phyloP scores from a whole-genome alignment of 2,329 filamentous ascomycete genomes.

The Fusarium caatingaense region DNA sequence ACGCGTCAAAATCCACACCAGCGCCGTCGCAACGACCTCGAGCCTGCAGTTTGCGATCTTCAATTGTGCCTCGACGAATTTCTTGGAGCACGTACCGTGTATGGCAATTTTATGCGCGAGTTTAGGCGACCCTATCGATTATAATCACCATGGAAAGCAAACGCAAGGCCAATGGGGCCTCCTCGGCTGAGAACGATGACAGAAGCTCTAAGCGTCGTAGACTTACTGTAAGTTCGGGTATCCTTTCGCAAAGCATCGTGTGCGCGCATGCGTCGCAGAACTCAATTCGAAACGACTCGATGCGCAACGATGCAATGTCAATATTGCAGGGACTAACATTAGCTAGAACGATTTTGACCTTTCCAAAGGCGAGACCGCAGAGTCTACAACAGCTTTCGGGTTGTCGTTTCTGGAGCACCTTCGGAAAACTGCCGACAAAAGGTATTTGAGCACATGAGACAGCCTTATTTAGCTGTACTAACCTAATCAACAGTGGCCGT shows the following conservation, averaged over 20 bases:
- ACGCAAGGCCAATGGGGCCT: slow-evolving; percentile 64
- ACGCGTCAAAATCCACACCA: slow-evolving; percentile 48
- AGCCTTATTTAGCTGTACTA: slow-evolving; percentile 28
- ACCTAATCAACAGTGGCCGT: slow-evolving; percentile 68
- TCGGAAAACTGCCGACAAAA: slow-evolving; percentile 82
- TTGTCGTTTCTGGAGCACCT: slow-evolving; percentile 80
- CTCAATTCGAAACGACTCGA: background rate
- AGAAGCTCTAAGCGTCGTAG: slow-evolving; percentile 67
- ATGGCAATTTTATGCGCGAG: slow-evolving; percentile 45
- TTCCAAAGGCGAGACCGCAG: slow-evolving; percentile 68
- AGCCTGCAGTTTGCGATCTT: slow-evolving; percentile 33
- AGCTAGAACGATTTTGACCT: slow-evolving; percentile 59
- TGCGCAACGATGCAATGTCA: background rate
- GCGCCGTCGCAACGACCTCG: slow-evolving; percentile 36
- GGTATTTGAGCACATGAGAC: slow-evolving; percentile 61
- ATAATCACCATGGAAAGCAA: slow-evolving; percentile 64
- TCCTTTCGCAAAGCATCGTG: slow-evolving; percentile 8
- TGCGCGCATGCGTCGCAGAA: background rate
- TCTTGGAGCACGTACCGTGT: slow-evolving; percentile 3
- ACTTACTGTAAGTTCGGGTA: slow-evolving; percentile 59
- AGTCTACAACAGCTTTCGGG: slow-evolving; percentile 78
- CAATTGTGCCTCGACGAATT: slow-evolving; percentile 46
- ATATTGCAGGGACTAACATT: slow-evolving; percentile 20
- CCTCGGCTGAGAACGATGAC: slow-evolving; percentile 60
- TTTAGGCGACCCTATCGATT: slow-evolving; percentile 41